Evolutionary conservation across 345 rosid genomes (phyloP).

Genomic region (Cardamine resedifolia): DNA sequence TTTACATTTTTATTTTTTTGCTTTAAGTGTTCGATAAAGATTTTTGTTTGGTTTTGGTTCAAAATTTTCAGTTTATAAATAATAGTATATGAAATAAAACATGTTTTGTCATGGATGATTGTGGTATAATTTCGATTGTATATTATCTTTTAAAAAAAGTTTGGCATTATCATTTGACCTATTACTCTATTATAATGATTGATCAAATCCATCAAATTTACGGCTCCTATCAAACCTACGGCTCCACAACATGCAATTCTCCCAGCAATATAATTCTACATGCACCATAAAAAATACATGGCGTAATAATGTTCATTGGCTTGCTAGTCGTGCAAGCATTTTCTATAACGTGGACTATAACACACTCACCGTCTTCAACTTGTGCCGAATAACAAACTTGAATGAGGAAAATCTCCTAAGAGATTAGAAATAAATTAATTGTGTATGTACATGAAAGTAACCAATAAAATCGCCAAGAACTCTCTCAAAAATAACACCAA

Average conservation of each 20-base stretch:
- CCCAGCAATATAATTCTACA: no score
- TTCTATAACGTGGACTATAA: constrained; percentile 21
- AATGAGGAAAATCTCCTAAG: neutral
- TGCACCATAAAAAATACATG: neutral
- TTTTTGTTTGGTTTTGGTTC: neutral
- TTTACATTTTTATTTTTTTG: no score
- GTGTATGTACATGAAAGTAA: constrained; percentile 31
- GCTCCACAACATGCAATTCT: no score
- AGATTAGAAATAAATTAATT: neutral
- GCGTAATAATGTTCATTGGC: constrained; percentile 2
- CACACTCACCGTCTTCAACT: constrained; percentile 19
- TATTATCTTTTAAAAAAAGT: no score
- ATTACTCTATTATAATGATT: no score
- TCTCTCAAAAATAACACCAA: constrained; percentile 31
- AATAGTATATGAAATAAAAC: no score
- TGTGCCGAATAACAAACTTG: neutral
- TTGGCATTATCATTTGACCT: no score
- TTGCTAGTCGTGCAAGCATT: constrained; percentile 12
- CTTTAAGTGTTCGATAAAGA: neutral
- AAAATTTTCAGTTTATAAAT: neutral
- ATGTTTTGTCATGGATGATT: neutral
- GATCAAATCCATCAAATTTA: no score
- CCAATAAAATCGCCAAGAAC: constrained; percentile 27
- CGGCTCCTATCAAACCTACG: no score
- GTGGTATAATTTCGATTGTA: no score